A percentile compares a stretch with the other conserved stretches of the same genome.
These are phyloP conservation scores for Mrakia frigida DNA, from an alignment of 768 basidiomycete genomes.

Conservation along the genomic window DNA sequence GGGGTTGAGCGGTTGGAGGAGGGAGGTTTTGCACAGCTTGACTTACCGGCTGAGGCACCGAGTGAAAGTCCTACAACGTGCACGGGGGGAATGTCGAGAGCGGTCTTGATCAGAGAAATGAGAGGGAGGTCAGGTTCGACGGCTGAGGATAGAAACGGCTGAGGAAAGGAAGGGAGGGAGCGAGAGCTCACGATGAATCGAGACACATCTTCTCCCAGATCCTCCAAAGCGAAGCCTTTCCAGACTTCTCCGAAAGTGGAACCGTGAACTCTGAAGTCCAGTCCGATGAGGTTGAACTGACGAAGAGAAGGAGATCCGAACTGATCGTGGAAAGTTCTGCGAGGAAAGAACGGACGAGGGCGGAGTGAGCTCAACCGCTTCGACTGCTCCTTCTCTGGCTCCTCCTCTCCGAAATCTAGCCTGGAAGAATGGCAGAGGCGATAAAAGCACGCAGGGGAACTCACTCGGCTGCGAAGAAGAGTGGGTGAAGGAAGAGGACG, in stretches of 20 bases:
- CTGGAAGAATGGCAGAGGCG: neutral
- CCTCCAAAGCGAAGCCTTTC: neutral
- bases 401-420: no score
- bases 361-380: neutral
- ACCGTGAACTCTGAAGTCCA: slow-evolving; percentile 21
- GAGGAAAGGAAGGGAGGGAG: neutral
- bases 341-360: neutral
- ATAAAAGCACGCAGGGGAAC: no score
- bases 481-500: slow-evolving; percentile 10
- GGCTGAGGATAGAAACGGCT: neutral
- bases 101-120: neutral
- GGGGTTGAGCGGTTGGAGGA: neutral
- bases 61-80: slow-evolving; percentile 12
- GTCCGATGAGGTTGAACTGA: slow-evolving; percentile 13
- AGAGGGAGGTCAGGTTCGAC: neutral
- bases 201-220: slow-evolving; percentile 1
- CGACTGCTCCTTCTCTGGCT: neutral
- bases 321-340: neutral
- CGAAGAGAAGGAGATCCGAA: neutral
- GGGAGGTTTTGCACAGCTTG: no score
- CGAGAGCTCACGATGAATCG: neutral
- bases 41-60: slow-evolving; percentile 6
- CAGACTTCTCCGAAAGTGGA: neutral
- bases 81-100: slow-evolving; percentile 1
- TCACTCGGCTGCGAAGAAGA: neutral